Percentiles rank a stretch among this genome's conserved stretches.
Conservation (phyloP, 805 yeast species). For the Sporopachydermia lactativora region DNA sequence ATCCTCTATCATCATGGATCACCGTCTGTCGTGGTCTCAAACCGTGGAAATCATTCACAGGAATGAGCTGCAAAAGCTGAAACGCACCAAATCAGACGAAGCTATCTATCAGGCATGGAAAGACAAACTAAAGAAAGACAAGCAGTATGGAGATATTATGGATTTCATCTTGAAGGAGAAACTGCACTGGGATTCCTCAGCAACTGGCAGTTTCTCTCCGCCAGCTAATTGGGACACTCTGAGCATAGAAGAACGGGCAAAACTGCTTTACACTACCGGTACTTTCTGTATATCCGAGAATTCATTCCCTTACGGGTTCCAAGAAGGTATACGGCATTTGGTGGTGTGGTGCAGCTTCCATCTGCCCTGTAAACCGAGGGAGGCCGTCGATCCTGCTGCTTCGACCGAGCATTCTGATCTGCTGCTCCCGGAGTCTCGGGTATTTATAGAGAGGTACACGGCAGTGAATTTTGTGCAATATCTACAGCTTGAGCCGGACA, state of each 20-base stretch:
- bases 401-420: background rate
- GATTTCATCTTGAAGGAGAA: slow-evolving; percentile 13
- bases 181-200: slow-evolving; percentile 14
- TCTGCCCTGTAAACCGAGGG: slow-evolving; percentile 25
- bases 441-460: slow-evolving; percentile 26
- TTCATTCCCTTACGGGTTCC: slow-evolving; percentile 41
- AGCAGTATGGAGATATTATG: slow-evolving; percentile 14
- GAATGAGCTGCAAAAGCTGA: slow-evolving; percentile 12
- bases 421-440: slow-evolving; percentile 17
- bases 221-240: slow-evolving; percentile 9
- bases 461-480: slow-evolving; percentile 24
- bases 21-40: slow-evolving; percentile 8
- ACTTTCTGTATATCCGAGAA: slow-evolving; percentile 30
- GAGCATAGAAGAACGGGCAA: slow-evolving; percentile 5
- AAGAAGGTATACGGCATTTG: slow-evolving; percentile 30
- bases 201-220: slow-evolving; percentile 3
- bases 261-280: slow-evolving; percentile 4
- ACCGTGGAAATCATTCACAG: slow-evolving; percentile 6
- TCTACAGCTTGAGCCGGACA: slow-evolving; percentile 22
- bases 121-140: slow-evolving; percentile 5
- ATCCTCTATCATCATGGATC: background rate
- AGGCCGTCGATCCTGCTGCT: slow-evolving; percentile 29
- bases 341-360: slow-evolving; percentile 40
- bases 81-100: slow-evolving; percentile 15
- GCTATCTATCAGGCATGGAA: slow-evolving; percentile 15